phyloP scores from a whole-genome alignment of 2,329 filamentous ascomycete species.

The Cordyceps javanica region DNA sequence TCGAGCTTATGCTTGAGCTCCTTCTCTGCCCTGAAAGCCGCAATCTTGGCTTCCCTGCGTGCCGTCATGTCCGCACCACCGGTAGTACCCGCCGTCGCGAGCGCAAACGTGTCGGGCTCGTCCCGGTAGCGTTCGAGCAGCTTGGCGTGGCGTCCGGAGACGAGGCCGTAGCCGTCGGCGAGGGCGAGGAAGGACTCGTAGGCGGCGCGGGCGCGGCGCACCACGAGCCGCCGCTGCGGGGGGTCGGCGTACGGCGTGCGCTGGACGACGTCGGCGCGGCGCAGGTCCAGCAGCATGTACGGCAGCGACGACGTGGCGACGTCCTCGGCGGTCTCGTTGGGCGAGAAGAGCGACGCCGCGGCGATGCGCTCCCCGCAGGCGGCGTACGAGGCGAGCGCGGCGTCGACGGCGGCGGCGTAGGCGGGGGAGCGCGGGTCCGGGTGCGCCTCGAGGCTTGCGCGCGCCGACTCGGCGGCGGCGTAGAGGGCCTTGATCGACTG shows the following conservation, averaged over 20 bases:
- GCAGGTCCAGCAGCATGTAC: constrained; percentile 73
- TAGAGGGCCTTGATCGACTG: constrained; percentile 46
- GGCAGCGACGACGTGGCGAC: constrained; percentile 77
- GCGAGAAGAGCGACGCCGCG: constrained; percentile 75
- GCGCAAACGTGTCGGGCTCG: constrained; percentile 59
- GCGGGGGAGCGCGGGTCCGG: constrained; percentile 57
- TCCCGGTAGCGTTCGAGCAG: constrained; percentile 70
- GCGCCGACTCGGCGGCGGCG: constrained; percentile 43
- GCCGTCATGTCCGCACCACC: constrained; percentile 48
- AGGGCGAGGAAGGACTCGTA: constrained; percentile 76
- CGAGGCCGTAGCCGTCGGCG: constrained; percentile 71
- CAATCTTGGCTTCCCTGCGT: constrained; percentile 77
- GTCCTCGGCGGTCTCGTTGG: constrained; percentile 86
- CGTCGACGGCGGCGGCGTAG: constrained; percentile 62
- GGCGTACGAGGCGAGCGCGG: constrained; percentile 65
- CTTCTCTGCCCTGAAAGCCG: constrained; percentile 78
- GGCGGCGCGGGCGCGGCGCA: constrained; percentile 58
- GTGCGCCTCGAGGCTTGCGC: constrained; percentile 55
- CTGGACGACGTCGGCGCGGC: constrained; percentile 73
- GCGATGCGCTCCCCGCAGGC: constrained; percentile 64
- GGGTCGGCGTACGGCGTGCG: constrained; percentile 51
- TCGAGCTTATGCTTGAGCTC: constrained; percentile 78
- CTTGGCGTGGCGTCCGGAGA: constrained; percentile 58
- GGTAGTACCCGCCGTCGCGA: constrained; percentile 60
- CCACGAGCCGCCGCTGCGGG: constrained; percentile 52